Evolutionary conservation across 1,284 basidiomycete species (phyloP).

Genomic region (Abortiporus biennis): DNA sequence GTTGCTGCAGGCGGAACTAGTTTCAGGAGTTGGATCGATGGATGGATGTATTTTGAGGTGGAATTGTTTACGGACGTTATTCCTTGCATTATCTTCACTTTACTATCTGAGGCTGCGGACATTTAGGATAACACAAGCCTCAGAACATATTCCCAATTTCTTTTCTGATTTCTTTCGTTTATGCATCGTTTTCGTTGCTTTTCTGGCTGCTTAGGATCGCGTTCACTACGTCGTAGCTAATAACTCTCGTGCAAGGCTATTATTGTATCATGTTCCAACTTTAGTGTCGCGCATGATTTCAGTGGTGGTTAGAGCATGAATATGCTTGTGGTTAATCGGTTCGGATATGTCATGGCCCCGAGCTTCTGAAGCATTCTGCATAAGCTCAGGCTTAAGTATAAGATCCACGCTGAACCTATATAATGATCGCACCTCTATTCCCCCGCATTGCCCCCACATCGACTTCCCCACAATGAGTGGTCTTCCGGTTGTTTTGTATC

Average conservation of each 20-base stretch:
- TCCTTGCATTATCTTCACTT: slow-evolving; percentile 5
- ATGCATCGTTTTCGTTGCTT: neutral
- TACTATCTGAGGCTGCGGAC: slow-evolving; percentile 6
- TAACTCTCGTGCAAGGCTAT: too few species aligned
- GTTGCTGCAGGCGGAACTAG: slow-evolving; percentile 70
- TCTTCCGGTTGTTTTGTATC: slow-evolving; percentile 31
- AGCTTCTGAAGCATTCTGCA: too few species aligned
- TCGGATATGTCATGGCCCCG: too few species aligned
- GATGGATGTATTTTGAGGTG: too few species aligned
- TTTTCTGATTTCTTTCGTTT: neutral
- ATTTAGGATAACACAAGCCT: slow-evolving; percentile 1
- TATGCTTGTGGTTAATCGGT: too few species aligned
- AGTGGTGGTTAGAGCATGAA: too few species aligned
- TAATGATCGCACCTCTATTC: neutral
- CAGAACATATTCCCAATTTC: neutral
- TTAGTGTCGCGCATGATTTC: too few species aligned
- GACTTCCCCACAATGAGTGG: slow-evolving; percentile 4
- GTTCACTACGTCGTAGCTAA: too few species aligned
- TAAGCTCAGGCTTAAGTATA: too few species aligned
- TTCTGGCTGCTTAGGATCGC: neutral
- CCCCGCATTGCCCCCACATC: neutral
- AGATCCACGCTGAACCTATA: neutral
- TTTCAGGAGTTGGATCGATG: too few species aligned
- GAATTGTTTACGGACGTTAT: slow-evolving; percentile 1
- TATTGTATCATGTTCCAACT: too few species aligned